These are phyloP conservation scores for Hyphopichia fennica DNA, from an alignment of 1,139 yeast genomes.

Conservation along the genomic window DNA sequence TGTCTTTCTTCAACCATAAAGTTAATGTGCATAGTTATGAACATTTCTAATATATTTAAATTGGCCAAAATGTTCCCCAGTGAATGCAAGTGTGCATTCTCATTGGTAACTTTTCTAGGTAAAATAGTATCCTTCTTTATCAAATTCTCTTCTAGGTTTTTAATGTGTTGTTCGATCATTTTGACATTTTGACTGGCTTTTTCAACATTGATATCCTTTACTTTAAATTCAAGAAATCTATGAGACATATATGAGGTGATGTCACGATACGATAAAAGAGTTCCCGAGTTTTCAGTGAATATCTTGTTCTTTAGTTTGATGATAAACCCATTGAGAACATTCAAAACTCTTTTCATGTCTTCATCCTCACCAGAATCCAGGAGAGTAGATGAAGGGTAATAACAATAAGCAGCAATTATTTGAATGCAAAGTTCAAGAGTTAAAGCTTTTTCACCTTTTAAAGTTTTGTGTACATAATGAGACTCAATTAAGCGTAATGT, in stretches of 20 bases:
- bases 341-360: constrained; percentile 29
- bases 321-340: constrained; percentile 30
- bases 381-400: constrained; percentile 11
- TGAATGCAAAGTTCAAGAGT: constrained; percentile 33
- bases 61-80: constrained; percentile 38
- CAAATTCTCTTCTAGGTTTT: constrained; percentile 13
- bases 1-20: constrained; percentile 20
- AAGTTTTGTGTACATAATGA: constrained; percentile 32
- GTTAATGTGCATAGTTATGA: constrained; percentile 24
- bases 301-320: constrained; percentile 9
- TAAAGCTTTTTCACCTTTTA: constrained; percentile 34
- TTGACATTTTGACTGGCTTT: constrained; percentile 8
- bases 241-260: constrained; percentile 30
- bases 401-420: constrained; percentile 41
- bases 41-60: constrained; percentile 20
- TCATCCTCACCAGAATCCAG: constrained; percentile 16
- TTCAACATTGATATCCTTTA: constrained; percentile 23
- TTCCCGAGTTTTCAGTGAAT: not conserved
- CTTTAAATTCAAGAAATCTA: constrained; percentile 27
- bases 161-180: constrained; percentile 11
- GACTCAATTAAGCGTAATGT: constrained; percentile 37
- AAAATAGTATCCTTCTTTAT: constrained; percentile 9
- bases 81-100: constrained; percentile 20
- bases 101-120: constrained; percentile 21
- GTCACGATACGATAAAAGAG: constrained; percentile 21